Conservation (phyloP, 1,284 basidiomycete species). For the Volvariella volvacea region DNA sequence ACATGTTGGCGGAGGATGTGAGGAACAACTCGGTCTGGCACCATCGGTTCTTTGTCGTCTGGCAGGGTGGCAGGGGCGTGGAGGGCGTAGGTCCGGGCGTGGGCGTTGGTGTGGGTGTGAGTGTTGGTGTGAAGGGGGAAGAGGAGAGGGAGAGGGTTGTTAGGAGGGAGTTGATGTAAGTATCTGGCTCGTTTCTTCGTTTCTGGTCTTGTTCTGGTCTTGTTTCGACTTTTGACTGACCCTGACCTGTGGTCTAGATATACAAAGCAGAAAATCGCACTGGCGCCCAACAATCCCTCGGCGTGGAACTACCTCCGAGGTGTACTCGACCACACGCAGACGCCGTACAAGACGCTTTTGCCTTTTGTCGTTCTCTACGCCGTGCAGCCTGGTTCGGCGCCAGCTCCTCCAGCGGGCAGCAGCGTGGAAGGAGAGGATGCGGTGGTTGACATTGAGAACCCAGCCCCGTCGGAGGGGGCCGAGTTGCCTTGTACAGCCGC, state of each 20-base stretch:
- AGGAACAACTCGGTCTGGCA: slow-evolving; percentile 99
- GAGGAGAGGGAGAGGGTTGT: slow-evolving; percentile 48
- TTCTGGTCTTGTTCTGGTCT: slow-evolving; percentile 4
- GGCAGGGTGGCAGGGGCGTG: slow-evolving; percentile 44
- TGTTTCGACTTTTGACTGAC: slow-evolving; percentile 5
- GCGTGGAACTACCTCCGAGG: slow-evolving; percentile 95
- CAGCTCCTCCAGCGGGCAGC: too few species aligned
- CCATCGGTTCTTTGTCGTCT: slow-evolving; percentile 93
- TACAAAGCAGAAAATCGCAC: slow-evolving; percentile 72
- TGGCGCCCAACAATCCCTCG: slow-evolving; percentile 86
- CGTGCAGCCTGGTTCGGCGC: slow-evolving; percentile 8
- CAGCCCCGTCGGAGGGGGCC: slow-evolving; percentile 58
- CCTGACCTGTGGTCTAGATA: slow-evolving; percentile 27
- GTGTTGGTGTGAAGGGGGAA: slow-evolving; percentile 27
- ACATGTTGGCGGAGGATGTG: slow-evolving; percentile 72
- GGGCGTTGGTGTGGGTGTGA: not conserved
- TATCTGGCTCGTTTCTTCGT: slow-evolving; percentile 8
- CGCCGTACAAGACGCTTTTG: slow-evolving; percentile 49
- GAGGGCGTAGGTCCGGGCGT: too few species aligned
- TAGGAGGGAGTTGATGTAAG: slow-evolving; percentile 68
- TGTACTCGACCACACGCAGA: slow-evolving; percentile 50
- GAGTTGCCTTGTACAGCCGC: slow-evolving; percentile 72
- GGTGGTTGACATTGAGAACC: slow-evolving; percentile 69
- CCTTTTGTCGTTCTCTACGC: slow-evolving; percentile 67
- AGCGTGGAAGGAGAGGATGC: too few species aligned